Base-by-base conservation (phyloP, 2,329 filamentous ascomycete species). In the Alternaria arborescens region DNA sequence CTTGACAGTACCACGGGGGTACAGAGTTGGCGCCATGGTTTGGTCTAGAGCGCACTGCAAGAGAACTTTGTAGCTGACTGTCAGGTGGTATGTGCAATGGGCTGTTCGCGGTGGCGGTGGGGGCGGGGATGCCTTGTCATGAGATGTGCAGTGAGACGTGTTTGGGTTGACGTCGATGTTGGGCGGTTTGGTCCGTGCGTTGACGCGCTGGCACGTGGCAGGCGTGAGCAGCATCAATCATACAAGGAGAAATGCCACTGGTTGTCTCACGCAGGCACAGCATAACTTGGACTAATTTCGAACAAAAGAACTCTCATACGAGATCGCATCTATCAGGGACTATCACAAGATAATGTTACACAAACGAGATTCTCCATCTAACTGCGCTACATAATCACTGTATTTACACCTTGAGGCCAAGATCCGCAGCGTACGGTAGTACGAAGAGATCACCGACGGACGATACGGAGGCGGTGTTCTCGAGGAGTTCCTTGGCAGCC, bases 381-480 rank as follows among this genome's bases (percentile, higher is more conserved):
- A 54, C 58, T 67, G 62, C 64, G 60, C 67, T 63, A 64, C 66
- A 61, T 65, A 52, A 62, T 56, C 55, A 64, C 65, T 71, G 68
- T 81, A 82, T 88, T 87, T 96, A 99, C 87, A 97, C 93, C 80
- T 90, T 92, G 78, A 99, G 87, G 73, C 94, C 96, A 79, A 99
- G 86, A 78, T 99, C 95, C 82, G 94, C 92, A 69, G 93, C 95
- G 78, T 90, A 99, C 59, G 95, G 95, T 78, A 99, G 88, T 74
- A 90, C 87, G 81, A 92, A 91, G 73, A 99, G 87, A 79, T 99
- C 95, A 80, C 95, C 95, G 65, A 98, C 93, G 60, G 92, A 86
- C 65, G 93, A 91, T 66, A 97, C 91, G 55, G 92, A 90, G 52
- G 94, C 94, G 87, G 94, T 98, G 81, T 88, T 89, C 70, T 94